Base-by-base conservation (phyloP, 2,329 filamentous ascomycete genomes). In the Elsinoe necatrix region DNA sequence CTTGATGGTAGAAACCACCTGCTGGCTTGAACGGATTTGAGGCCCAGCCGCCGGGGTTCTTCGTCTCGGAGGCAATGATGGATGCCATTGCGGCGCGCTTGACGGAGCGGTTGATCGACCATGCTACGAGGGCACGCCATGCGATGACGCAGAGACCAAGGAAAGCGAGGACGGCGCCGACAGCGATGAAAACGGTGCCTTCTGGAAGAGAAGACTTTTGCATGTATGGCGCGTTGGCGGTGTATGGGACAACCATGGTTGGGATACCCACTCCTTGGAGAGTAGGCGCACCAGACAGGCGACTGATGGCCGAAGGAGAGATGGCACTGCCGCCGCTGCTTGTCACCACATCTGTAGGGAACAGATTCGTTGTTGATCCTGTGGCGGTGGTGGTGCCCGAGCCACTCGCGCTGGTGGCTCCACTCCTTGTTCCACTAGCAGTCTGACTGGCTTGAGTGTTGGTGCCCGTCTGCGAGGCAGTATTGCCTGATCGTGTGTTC, bases 151-250 rank as follows among this genome's bases (percentile, higher is more conserved):
- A 84, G 7, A 89, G 75, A 9, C 84, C 89, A 61, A 96, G 82
- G 62, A 90, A 85, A 14, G 89, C 93, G 5, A 98, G 80, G 25
- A 89, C 85, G 23, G 90, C 87, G 45, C 93, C 93, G 1, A 97
- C 93, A 20, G 84, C 86, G 65, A 98, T 98, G 74, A 98, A 98
- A 58, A 98, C 86, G 3, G 92, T 96, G 56, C 93, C 93, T 66
- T 97, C 87, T 1, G 93, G 93, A 9, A 91, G 77, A 55, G 74
- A 84, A 0, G 90, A 95, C 65, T 85, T 84, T 67, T 91, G 85
- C 89, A 97, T 95, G 69, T 89, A 98, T 14, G 92, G 90, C 4
- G 93, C 93, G 66, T 86, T 82, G 37, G 81, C 78, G 2, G 88
- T 95, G 23, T 90, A 87, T 6, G 93, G 93, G 2, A 97, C 85